Conservation (phyloP, 2,329 filamentous ascomycete species). For the Diaporthe sp. region DNA sequence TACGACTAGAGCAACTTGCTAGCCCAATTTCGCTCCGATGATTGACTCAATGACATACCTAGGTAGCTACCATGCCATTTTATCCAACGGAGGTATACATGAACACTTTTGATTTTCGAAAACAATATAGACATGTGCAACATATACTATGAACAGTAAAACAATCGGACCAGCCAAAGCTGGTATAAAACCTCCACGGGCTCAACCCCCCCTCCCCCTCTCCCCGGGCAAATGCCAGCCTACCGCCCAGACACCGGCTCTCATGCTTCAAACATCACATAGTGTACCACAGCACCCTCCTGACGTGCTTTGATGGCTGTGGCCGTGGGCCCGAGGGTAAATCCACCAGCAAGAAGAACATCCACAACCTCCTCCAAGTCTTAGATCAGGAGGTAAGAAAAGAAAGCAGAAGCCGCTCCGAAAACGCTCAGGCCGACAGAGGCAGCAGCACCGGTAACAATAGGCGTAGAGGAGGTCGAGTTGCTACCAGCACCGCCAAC, state of each 20-base stretch:
- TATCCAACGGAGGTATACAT: neutral
- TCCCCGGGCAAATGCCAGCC: neutral
- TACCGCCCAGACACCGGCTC: too few species aligned
- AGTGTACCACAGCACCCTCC: neutral
- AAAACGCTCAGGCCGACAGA: constrained; percentile 14
- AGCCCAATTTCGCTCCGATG: neutral
- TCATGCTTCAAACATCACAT: neutral
- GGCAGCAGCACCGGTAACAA: constrained; percentile 3
- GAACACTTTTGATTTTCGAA: neutral
- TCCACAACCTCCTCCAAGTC: too few species aligned
- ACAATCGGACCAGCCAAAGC: neutral
- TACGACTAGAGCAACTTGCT: too few species aligned
- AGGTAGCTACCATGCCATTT: neutral
- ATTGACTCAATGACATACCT: neutral
- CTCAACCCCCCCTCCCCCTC: neutral
- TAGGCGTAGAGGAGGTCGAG: neutral
- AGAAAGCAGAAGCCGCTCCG: constrained; percentile 6
- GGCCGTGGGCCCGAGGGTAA: too few species aligned
- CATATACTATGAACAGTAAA: neutral
- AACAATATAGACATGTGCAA: neutral
- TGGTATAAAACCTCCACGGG: too few species aligned
- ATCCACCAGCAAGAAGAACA: neutral
- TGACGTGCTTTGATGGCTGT: neutral
- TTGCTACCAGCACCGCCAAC: neutral
- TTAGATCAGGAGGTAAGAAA: constrained; percentile 19